Evolutionary conservation across 2,329 filamentous ascomycete species (phyloP).

Genomic region (Monilinia polystroma): DNA sequence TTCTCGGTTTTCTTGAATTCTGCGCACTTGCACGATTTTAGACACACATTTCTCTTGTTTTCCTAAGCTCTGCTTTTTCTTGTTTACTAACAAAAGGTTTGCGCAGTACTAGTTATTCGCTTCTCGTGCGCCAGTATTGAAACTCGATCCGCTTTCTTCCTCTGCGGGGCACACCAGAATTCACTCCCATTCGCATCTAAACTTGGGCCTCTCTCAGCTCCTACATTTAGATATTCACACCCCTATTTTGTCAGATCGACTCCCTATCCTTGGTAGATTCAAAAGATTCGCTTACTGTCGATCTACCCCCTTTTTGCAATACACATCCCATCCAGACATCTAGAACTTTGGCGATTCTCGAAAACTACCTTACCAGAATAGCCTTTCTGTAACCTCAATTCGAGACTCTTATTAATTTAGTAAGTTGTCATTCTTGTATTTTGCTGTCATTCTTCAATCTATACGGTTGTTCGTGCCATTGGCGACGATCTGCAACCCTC

Average conservation of each 20-base stretch:
- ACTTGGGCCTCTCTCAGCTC: constrained; percentile 14
- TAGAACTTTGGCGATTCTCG: background rate
- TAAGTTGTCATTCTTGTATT: background rate
- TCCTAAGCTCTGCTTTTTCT: background rate
- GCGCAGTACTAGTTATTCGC: constrained; percentile 3
- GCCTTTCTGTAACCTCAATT: background rate
- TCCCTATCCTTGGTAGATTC: background rate
- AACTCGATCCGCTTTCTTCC: constrained; percentile 2
- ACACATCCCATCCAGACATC: background rate
- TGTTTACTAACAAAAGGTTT: background rate
- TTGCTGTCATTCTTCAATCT: background rate
- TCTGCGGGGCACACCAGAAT: constrained; percentile 11
- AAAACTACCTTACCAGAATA: background rate
- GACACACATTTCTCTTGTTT: background rate
- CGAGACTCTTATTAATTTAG: background rate
- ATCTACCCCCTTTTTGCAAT: constrained; percentile 12
- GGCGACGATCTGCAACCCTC: background rate
- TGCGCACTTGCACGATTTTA: background rate
- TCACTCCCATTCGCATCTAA: constrained; percentile 13
- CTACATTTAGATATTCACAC: constrained; percentile 5
- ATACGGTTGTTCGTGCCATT: background rate
- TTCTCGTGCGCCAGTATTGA: constrained; percentile 17
- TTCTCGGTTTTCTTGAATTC: background rate
- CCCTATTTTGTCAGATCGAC: background rate
- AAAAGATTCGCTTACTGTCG: constrained; percentile 17